A percentile compares a stretch with the other conserved stretches of the same genome.
Conservation (phyloP, 2,329 filamentous ascomycete species). For the Ascochyta pisi region DNA sequence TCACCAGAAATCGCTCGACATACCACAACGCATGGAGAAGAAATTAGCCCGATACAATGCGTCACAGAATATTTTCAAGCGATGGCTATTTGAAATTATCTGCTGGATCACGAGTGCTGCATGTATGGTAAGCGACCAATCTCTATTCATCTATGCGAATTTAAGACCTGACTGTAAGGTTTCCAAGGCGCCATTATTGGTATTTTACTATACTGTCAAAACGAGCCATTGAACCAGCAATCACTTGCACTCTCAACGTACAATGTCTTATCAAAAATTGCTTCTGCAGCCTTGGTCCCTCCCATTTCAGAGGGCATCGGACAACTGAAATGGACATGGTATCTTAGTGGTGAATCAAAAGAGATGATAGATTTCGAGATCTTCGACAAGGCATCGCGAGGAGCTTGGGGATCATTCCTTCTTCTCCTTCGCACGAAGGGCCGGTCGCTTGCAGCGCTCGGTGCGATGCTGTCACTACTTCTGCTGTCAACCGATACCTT, state of each 20-base stretch:
- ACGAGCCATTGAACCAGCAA: slow-evolving; percentile 39
- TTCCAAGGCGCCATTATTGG: slow-evolving; percentile 37
- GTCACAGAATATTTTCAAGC: slow-evolving; percentile 24
- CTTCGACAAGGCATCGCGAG: slow-evolving; percentile 40
- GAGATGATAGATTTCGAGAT: slow-evolving; percentile 40
- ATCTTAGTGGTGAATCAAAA: slow-evolving; percentile 22
- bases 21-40: slow-evolving; percentile 29
- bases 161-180: too few relatives aligned
- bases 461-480: too few relatives aligned
- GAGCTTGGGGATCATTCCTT: slow-evolving; percentile 30
- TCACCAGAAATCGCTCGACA: slow-evolving; percentile 8
- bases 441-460: slow-evolving; percentile 7
- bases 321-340: slow-evolving; percentile 45
- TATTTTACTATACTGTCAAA: slow-evolving; percentile 38
- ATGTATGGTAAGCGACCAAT: slow-evolving; percentile 30
- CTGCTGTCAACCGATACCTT: slow-evolving; percentile 40
- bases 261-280: slow-evolving; percentile 34
- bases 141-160: too few relatives aligned
- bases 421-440: slow-evolving; percentile 29
- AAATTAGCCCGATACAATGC: slow-evolving; percentile 33
- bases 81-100: slow-evolving; percentile 41
- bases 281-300: slow-evolving; percentile 33
- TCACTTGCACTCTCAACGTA: slow-evolving; percentile 32
- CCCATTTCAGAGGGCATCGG: slow-evolving; percentile 40
- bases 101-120: slow-evolving; percentile 39